Evolutionary conservation across 2,329 filamentous ascomycete species (phyloP).

Genomic region (Aspergillus sp.): DNA sequence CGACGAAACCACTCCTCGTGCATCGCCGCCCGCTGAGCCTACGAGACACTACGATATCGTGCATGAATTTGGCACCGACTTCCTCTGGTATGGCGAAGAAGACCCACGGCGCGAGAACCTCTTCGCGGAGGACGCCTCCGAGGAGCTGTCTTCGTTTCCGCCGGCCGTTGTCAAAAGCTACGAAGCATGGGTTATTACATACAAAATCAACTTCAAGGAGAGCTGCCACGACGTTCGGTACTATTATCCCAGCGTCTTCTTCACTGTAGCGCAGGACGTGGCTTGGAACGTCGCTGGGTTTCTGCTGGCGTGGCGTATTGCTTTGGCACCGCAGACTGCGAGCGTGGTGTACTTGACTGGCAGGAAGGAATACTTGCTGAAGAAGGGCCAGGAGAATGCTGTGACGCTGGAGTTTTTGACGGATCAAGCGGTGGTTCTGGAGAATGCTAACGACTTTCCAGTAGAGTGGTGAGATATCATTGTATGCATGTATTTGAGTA

Average conservation of each 20-base stretch:
- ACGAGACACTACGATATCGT: conserved; percentile 11
- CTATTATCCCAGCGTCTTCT: conserved; percentile 6
- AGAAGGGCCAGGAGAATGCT: conserved; percentile 4
- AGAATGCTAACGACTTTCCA: no score
- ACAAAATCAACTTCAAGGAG: conserved; percentile 6
- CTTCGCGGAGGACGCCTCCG: conserved; percentile 1
- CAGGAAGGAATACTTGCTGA: conserved; percentile 1
- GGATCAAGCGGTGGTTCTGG: conserved; percentile 3
- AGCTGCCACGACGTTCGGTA: conserved; percentile 5
- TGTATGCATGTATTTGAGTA: no score
- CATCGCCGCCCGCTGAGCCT: neutral
- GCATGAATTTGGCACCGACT: conserved; percentile 11
- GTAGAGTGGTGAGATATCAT: no score
- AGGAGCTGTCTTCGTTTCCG: conserved; percentile 6
- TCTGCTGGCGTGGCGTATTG: conserved; percentile 14
- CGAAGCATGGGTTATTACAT: conserved; percentile 10
- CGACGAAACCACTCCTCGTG: neutral
- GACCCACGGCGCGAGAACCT: conserved; percentile 5
- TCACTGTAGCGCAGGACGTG: conserved; percentile 7
- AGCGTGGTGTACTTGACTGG: conserved; percentile 3
- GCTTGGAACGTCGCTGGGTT: conserved; percentile 14
- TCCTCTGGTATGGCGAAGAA: conserved; percentile 8
- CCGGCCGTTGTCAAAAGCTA: conserved; percentile 7
- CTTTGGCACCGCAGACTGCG: conserved; percentile 6
- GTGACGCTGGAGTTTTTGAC: conserved; percentile 4